Conservation (phyloP, 2,329 filamentous ascomycete genomes). For the Setomelanomma holmii region DNA sequence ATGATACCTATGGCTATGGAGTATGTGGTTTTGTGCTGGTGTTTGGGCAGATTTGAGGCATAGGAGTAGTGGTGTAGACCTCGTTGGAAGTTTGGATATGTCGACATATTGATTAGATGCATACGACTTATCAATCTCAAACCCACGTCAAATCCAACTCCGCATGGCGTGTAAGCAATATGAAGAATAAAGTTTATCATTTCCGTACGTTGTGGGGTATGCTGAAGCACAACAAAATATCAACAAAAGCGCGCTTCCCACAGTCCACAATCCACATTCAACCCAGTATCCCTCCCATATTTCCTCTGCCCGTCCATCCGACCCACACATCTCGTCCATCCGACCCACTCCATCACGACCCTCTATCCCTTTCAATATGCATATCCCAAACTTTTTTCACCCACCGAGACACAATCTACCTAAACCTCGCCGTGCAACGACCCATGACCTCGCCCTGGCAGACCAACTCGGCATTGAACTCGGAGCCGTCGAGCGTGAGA, state of each 20-base stretch:
- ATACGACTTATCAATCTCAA: no score
- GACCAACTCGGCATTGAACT: slow-evolving; percentile 98
- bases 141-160: no score
- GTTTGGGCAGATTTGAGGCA: neutral
- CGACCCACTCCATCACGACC: neutral
- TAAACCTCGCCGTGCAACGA: slow-evolving; percentile 88
- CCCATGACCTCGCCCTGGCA: slow-evolving; percentile 99
- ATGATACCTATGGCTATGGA: neutral
- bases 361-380: neutral
- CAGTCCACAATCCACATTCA: neutral
- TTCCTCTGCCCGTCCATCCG: no score
- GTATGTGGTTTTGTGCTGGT: neutral
- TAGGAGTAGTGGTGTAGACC: no score
- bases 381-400: slow-evolving; percentile 6
- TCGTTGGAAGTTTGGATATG: neutral
- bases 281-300: no score
- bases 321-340: neutral
- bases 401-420: slow-evolving; percentile 50
- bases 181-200: slow-evolving; percentile 2
- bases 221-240: slow-evolving; percentile 5
- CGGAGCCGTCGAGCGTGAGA: slow-evolving; percentile 91
- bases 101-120: no score
- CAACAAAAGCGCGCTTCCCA: no score
- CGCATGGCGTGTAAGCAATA: no score
- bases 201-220: slow-evolving; percentile 11